A percentile compares a stretch with the other conserved stretches of the same genome.
These are phyloP conservation scores for Phytopythium oedochilum DNA, from an alignment of 352 stramenopile species.

Conservation along the genomic window DNA sequence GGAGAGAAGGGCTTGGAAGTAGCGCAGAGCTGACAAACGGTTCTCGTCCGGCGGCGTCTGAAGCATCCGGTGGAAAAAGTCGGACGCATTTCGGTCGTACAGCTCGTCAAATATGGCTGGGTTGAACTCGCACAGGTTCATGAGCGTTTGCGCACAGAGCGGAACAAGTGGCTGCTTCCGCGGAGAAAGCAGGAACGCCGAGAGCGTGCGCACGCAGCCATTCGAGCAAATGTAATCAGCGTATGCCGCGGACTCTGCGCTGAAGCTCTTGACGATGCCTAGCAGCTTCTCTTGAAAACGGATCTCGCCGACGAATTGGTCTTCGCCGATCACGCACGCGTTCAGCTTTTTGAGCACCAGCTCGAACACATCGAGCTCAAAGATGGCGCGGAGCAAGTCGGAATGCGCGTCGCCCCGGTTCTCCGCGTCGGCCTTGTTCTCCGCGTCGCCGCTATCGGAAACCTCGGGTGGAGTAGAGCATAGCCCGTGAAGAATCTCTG, in stretches of 20 bases:
- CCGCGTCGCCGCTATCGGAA: background rate
- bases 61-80: constrained; percentile 73
- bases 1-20: constrained; percentile 63
- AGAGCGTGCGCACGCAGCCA: constrained; percentile 46
- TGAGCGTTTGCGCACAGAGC: constrained; percentile 58
- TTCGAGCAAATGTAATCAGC: constrained; percentile 56
- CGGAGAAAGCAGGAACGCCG: constrained; percentile 56
- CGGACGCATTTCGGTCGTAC: constrained; percentile 54
- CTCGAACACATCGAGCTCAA: constrained; percentile 59
- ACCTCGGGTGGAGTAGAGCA: constrained; percentile 45
- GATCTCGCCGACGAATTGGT: constrained; percentile 73
- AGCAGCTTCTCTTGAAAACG: constrained; percentile 76
- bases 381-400: constrained; percentile 46
- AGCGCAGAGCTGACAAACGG: constrained; percentile 58
- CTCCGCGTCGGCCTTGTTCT: background rate
- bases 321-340: constrained; percentile 51
- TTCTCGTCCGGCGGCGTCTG: constrained; percentile 79
- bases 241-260: constrained; percentile 43
- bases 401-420: constrained; percentile 23
- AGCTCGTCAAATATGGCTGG: constrained; percentile 60
- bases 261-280: constrained; percentile 75
- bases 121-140: constrained; percentile 78
- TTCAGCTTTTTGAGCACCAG: constrained; percentile 69
- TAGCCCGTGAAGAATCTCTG: constrained; percentile 64
- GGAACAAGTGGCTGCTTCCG: constrained; percentile 63